Percentiles rank a stretch among this genome's conserved stretches.
Conservation (phyloP, 2,329 filamentous ascomycete species). For the Nothophoma quercina region DNA sequence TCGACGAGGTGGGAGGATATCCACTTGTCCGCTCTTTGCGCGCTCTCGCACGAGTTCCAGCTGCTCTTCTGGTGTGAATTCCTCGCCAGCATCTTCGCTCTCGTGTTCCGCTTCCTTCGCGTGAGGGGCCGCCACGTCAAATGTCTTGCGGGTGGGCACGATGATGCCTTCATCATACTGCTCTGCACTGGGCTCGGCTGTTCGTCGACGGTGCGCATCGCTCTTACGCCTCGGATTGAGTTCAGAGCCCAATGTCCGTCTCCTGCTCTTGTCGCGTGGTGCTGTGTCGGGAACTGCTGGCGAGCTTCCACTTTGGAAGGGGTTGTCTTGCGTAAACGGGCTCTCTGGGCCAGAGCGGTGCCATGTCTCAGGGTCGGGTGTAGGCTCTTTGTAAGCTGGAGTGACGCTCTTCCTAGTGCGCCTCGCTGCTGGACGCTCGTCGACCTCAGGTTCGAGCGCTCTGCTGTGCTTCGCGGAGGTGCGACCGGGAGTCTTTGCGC, state of each 20-base stretch:
- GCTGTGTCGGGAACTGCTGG: conserved; percentile 56
- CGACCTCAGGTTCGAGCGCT: conserved; percentile 44
- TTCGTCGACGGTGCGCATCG: conserved; percentile 53
- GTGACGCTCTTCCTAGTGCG: conserved; percentile 50
- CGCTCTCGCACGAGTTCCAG: conserved; percentile 78
- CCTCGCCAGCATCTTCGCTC: conserved; percentile 76
- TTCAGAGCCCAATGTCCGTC: conserved; percentile 59
- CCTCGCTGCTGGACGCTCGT: conserved; percentile 44
- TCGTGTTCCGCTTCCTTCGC: conserved; percentile 48
- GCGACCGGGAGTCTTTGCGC: conserved; percentile 46
- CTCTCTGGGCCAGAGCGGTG: conserved; percentile 59
- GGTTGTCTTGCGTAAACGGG: conserved; percentile 88
- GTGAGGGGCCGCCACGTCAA: conserved; percentile 64
- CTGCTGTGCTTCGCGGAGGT: conserved; percentile 55
- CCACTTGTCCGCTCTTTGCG: conserved; percentile 61
- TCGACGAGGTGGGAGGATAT: conserved; percentile 54
- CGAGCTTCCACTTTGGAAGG: conserved; percentile 87
- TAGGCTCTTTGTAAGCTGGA: conserved; percentile 54
- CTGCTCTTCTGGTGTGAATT: conserved; percentile 89
- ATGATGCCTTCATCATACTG: conserved; percentile 62
- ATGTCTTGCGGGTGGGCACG: conserved; percentile 64
- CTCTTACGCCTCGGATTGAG: conserved; percentile 54
- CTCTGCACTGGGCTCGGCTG: conserved; percentile 51
- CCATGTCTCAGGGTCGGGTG: conserved; percentile 59
- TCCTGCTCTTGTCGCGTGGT: conserved; percentile 55